Evolutionary conservation across 345 rosid genomes (phyloP).

Genomic region (Sisymbrium irio): DNA sequence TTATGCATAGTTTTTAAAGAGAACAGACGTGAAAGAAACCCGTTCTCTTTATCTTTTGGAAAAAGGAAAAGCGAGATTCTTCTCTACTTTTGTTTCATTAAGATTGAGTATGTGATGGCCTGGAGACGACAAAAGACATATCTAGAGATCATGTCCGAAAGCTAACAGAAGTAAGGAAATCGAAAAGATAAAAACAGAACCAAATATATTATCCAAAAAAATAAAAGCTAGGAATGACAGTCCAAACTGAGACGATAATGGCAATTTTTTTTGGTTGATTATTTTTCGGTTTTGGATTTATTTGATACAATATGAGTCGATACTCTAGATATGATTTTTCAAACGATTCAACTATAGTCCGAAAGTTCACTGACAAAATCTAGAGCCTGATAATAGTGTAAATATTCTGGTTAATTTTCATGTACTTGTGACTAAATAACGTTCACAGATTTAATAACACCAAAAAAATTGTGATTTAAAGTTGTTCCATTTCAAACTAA

Average conservation of each 20-base stretch:
- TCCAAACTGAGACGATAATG: neutral
- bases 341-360: too few species aligned
- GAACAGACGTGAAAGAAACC: neutral
- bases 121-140: constrained; percentile 15
- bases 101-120: constrained; percentile 16
- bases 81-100: constrained; percentile 21
- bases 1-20: too few species aligned
- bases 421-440: neutral
- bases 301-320: neutral
- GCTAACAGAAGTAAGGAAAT: neutral
- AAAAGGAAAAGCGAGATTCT: constrained; percentile 4
- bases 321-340: neutral
- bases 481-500: too few species aligned
- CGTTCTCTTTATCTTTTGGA: neutral
- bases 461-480: neutral
- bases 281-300: neutral
- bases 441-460: neutral
- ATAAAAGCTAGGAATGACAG: neutral
- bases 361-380: neutral
- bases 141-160: constrained; percentile 15
- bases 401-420: neutral
- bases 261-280: neutral
- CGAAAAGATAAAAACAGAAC: neutral
- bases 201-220: neutral
- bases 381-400: neutral